These are phyloP conservation scores for Codiaeum variegatum DNA, from an alignment of 441 rosid species.

Conservation along the genomic window DNA sequence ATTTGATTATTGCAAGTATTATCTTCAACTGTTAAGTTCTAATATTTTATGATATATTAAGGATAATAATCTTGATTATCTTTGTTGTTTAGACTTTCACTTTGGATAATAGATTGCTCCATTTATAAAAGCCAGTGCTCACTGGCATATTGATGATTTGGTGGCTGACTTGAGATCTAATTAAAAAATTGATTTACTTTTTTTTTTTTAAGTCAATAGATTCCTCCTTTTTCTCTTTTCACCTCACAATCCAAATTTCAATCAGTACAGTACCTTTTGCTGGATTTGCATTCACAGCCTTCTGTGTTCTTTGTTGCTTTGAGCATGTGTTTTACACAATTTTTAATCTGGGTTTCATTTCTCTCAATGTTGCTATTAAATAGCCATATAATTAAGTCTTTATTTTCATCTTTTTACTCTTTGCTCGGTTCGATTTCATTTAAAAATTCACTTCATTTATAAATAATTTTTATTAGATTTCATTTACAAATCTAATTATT, in stretches of 20 bases:
- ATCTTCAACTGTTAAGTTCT: not conserved
- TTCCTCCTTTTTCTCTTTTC: not conserved
- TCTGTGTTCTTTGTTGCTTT: not conserved
- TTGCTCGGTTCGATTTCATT: too few relatives aligned
- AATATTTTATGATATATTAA: not conserved
- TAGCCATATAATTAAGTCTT: too few relatives aligned
- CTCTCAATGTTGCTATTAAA: not conserved
- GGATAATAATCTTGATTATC: not conserved
- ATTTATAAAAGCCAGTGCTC: not conserved
- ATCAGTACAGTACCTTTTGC: not conserved
- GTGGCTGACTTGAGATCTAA: not conserved
- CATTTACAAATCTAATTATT: too few relatives aligned
- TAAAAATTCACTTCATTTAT: too few relatives aligned
- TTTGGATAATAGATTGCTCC: not conserved
- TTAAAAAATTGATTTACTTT: not conserved
- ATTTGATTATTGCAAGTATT: too few relatives aligned
- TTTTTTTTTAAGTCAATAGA: not conserved
- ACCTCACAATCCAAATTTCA: slow-evolving; percentile 1
- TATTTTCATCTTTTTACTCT: too few relatives aligned
- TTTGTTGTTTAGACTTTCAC: not conserved
- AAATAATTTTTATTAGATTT: too few relatives aligned
- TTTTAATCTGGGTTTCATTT: not conserved
- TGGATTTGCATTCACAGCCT: not conserved
- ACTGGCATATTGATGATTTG: not conserved
- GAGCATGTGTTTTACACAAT: not conserved